Base-by-base conservation (phyloP, 495 filamentous ascomycete species). In the Talaromyces nanjingensis region DNA sequence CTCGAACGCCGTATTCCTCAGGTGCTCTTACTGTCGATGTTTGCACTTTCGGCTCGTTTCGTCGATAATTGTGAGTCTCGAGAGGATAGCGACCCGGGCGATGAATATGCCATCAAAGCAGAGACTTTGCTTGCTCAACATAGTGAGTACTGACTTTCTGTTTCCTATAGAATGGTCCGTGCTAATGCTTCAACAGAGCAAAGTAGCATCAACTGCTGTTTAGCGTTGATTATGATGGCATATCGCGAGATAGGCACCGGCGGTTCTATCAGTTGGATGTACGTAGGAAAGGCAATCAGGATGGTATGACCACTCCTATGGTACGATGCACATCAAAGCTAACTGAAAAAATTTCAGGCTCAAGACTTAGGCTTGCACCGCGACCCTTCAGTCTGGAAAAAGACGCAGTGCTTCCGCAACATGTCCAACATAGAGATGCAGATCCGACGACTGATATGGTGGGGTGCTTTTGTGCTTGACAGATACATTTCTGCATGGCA, bases 151-250 rank as follows among this genome's bases (percentile, higher is more conserved):
- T 33, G 12, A 29, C n/a, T 29, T 20, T 55, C 22, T 14, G 5
- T 27, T 27, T 27, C 27, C 27, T 27, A 27, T 27, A 27, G 27
- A 27, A 27, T 27, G 1, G 4, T 27, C 27, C 27, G 4, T 27
- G 3, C 27, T 27, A 27, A 27, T 4, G 27, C 27, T 27, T 27
- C 27, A 27, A 57, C 31, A 57, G 54, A 57, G 54, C 54, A 57
- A 31, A 57, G 54, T 57, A 57, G 54, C n/a, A 57, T 57, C 22
- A 57, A 57, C 14, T 57, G 54, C 54, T 57, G 54, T 33, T 57
- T 57, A 11, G 54, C 54, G 25, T 31, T 57, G 24, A 27, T 57
- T 11, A 57, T 57, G 54, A 57, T 57, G 54, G 54, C 54, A 12
- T 57, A 57, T 33, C 24, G 54, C 3, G 54, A 57, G 6, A 57